Conservation (phyloP, 2,329 filamentous ascomycete species). For the Pseudogymnoascus sp. region DNA sequence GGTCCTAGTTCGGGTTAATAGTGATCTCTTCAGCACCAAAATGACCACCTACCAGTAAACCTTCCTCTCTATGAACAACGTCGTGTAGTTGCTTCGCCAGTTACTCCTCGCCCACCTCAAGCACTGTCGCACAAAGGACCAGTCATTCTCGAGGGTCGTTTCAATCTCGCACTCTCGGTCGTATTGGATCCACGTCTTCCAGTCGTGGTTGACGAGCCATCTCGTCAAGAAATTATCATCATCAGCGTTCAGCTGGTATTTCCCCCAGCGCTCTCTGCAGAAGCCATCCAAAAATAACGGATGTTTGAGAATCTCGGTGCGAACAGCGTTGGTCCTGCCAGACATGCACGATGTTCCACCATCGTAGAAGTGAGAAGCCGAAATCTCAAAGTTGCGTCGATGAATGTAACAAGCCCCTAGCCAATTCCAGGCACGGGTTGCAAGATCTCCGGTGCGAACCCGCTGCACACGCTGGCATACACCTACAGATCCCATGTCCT, state of each 20-base stretch:
- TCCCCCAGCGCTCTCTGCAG: slow-evolving; percentile 82
- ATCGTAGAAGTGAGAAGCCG: slow-evolving; percentile 88
- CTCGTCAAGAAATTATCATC: slow-evolving; percentile 98
- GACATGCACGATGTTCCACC: slow-evolving; percentile 96
- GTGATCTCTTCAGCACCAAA: slow-evolving; percentile 9
- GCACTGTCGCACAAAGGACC: slow-evolving; percentile 87
- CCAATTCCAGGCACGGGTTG: slow-evolving; percentile 71
- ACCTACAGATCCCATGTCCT: slow-evolving; percentile 77
- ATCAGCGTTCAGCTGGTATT: slow-evolving; percentile 87
- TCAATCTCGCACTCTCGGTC: slow-evolving; percentile 83
- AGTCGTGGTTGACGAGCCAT: slow-evolving; percentile 85
- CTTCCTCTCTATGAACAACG: slow-evolving; percentile 71
- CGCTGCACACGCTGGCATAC: slow-evolving; percentile 79
- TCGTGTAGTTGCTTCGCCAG: slow-evolving; percentile 94
- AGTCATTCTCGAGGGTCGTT: slow-evolving; percentile 83
- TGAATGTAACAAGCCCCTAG: slow-evolving; percentile 87
- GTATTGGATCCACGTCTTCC: slow-evolving; percentile 95
- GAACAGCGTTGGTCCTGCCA: slow-evolving; percentile 85
- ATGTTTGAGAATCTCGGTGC: slow-evolving; percentile 77
- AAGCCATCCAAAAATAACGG: slow-evolving; percentile 81
- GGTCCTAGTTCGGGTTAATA: slow-evolving; percentile 46
- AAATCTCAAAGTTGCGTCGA: slow-evolving; percentile 92
- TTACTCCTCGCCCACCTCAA: slow-evolving; percentile 94
- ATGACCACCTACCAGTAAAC: slow-evolving; percentile 69
- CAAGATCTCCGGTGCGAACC: slow-evolving; percentile 48